A percentile compares a stretch with the other conserved stretches of the same genome.
Evolutionary conservation across 2,329 filamentous ascomycete genomes (phyloP).

Genomic region (Pseudogymnoascus sp.): DNA sequence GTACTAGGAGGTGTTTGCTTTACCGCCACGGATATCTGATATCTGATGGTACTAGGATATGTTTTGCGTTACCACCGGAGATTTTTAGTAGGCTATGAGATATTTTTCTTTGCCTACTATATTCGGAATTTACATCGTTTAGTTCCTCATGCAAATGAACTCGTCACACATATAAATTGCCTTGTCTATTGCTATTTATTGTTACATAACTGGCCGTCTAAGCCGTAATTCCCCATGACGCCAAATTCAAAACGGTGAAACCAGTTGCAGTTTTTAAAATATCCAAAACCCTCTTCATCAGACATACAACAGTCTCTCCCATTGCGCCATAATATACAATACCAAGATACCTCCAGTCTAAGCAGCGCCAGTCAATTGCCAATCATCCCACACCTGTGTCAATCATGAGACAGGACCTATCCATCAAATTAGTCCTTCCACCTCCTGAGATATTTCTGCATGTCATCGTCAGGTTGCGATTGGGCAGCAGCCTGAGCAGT

Average conservation of each 20-base stretch:
- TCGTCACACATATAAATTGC: background rate
- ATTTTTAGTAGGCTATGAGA: background rate
- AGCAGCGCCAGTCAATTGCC: background rate
- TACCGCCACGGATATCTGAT: background rate
- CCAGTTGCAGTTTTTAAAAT: background rate
- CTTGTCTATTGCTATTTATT: background rate
- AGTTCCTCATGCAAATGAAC: background rate
- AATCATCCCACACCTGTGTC: background rate
- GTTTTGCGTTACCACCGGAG: background rate
- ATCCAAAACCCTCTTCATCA: background rate
- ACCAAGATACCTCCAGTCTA: background rate
- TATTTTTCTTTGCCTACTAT: background rate
- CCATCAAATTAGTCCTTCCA: constrained; percentile 29
- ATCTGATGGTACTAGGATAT: background rate
- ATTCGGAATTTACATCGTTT: background rate
- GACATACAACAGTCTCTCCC: background rate
- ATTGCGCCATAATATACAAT: background rate
- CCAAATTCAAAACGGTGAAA: background rate
- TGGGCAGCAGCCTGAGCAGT: constrained; percentile 21
- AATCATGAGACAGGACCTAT: background rate
- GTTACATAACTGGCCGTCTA: background rate
- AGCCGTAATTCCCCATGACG: background rate
- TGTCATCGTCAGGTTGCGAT: constrained; percentile 27
- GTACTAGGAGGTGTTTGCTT: background rate
- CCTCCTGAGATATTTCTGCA: constrained; percentile 29